Evolutionary conservation across 2,329 filamentous ascomycete species (phyloP).

Genomic region (Ophiostoma sp.): DNA sequence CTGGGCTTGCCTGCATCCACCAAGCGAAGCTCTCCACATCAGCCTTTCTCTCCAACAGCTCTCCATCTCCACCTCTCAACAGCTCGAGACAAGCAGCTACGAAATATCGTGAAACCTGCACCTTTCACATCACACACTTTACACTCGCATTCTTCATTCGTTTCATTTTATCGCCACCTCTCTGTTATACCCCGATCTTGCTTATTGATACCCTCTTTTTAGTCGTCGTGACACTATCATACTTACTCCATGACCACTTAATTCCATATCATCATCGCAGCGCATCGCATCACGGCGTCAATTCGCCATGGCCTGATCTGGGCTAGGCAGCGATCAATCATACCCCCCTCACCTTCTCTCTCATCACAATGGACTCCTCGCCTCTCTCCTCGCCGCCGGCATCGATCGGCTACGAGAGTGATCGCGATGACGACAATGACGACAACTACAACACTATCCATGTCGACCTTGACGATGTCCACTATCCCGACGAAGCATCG

Average conservation of each 20-base stretch:
- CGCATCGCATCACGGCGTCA: not conserved
- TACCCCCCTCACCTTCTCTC: not conserved
- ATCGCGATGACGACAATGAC: not conserved
- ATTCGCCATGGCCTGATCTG: not conserved
- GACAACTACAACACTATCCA: not conserved
- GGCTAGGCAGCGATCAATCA: not conserved
- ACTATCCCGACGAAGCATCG: not conserved
- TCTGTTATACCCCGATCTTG: not conserved
- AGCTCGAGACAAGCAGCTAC: not conserved
- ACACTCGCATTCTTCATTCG: not conserved
- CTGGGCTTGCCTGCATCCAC: not conserved
- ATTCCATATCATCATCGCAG: not conserved
- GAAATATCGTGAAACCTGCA: not conserved
- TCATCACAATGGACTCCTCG: conserved; percentile 10
- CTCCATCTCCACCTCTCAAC: conserved; percentile 4
- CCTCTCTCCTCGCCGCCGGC: conserved; percentile 23
- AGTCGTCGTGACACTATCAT: too few species aligned
- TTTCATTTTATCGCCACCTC: not conserved
- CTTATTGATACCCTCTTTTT: too few species aligned
- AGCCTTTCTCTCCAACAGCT: not conserved
- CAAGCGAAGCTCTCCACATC: not conserved
- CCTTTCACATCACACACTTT: not conserved
- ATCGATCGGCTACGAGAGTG: not conserved
- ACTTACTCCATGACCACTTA: not conserved
- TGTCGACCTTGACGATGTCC: not conserved